phyloP scores from a whole-genome alignment of 768 basidiomycete genomes.

The Xanthoconium purpureum region DNA sequence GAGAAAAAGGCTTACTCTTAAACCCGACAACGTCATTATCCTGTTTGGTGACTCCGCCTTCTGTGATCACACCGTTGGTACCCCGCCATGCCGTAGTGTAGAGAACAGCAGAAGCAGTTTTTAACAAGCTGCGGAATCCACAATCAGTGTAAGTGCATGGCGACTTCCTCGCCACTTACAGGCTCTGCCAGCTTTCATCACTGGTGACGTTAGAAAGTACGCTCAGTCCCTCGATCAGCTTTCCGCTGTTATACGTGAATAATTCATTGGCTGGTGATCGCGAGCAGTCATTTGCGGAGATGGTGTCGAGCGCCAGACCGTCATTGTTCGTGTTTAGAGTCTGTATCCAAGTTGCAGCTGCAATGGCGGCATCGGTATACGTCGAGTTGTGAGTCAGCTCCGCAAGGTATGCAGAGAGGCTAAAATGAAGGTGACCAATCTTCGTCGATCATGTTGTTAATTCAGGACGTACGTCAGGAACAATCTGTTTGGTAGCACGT shows the following conservation, averaged over 20 bases:
- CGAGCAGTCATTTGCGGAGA: conserved; percentile 45
- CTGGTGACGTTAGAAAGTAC: conserved; percentile 43
- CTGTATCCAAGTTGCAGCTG: conserved; percentile 48
- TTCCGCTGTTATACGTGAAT: conserved; percentile 56
- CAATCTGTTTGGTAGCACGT: conserved; percentile 24
- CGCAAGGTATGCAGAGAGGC: conserved; percentile 49
- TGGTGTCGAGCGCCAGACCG: conserved; percentile 46
- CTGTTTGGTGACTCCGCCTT: conserved; percentile 39
- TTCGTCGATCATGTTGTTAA: not conserved
- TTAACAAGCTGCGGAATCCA: conserved; percentile 31
- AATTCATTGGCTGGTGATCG: conserved; percentile 44
- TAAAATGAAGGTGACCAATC: conserved; percentile 12
- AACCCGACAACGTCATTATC: conserved; percentile 36
- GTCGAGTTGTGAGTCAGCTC: conserved; percentile 31
- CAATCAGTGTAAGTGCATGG: not conserved
- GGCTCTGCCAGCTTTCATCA: conserved; percentile 38
- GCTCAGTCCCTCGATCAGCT: conserved; percentile 50
- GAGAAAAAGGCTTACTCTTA: too few species aligned
- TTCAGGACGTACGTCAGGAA: conserved; percentile 37
- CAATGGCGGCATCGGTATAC: conserved; percentile 46
- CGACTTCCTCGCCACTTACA: conserved; percentile 32
- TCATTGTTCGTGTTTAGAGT: conserved; percentile 42
- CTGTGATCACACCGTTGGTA: conserved; percentile 49
- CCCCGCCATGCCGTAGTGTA: conserved; percentile 48
- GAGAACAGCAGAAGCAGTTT: conserved; percentile 39